Percentiles rank a stretch among this genome's conserved stretches.
These are phyloP conservation scores for Helotiales sp. DNA, from an alignment of 2,329 filamentous ascomycete species.

Conservation along the genomic window DNA sequence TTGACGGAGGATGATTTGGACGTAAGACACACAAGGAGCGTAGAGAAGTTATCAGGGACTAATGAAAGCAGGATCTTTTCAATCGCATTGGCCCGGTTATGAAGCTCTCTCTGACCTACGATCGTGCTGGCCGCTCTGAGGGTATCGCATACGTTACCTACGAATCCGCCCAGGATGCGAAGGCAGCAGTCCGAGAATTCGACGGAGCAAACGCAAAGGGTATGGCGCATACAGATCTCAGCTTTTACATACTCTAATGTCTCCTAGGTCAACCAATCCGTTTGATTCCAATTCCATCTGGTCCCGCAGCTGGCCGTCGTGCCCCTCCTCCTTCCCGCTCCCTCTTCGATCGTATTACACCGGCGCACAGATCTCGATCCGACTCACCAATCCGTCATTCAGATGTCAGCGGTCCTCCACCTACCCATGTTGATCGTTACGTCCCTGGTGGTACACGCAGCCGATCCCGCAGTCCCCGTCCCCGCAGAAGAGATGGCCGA, in stretches of 20 bases:
- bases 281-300: conserved; percentile 66
- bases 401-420: conserved; percentile 42
- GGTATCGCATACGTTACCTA: conserved; percentile 87
- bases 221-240: conserved; percentile 41
- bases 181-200: conserved; percentile 76
- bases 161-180: conserved; percentile 70
- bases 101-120: conserved; percentile 76
- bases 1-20: conserved; percentile 83
- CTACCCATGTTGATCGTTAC: conserved; percentile 44
- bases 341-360: conserved; percentile 64
- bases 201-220: conserved; percentile 90
- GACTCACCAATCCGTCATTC: conserved; percentile 53
- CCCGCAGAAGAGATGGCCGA: conserved; percentile 56
- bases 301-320: conserved; percentile 50
- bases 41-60: conserved; percentile 13
- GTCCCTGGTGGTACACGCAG: conserved; percentile 43
- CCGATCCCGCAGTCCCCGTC: conserved; percentile 65
- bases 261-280: conserved; percentile 76
- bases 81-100: conserved; percentile 73
- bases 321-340: conserved; percentile 61
- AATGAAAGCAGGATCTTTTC: conserved; percentile 72
- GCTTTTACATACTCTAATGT: conserved; percentile 22
- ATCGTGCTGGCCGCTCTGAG: conserved; percentile 86
- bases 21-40: conserved; percentile 53
- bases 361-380: conserved; percentile 63